Evolutionary conservation across 2,329 filamentous ascomycete species (phyloP).

Genomic region (Hymenoscyphus albidus): DNA sequence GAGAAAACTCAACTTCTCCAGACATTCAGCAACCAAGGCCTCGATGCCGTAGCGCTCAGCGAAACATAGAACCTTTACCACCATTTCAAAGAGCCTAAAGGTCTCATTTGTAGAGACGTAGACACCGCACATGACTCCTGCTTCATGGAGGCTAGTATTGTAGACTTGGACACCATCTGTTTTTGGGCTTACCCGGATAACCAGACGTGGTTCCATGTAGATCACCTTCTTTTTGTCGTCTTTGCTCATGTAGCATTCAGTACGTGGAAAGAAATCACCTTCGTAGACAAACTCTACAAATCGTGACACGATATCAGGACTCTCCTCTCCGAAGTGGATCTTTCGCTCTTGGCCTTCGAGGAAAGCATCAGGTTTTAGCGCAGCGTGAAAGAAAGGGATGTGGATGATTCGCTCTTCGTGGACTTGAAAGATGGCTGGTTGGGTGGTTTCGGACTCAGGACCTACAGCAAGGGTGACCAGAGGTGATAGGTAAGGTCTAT

Average conservation of each 20-base stretch:
- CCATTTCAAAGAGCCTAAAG: background rate
- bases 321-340: slow-evolving; percentile 2
- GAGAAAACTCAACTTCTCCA: background rate
- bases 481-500: background rate
- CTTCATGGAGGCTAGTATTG: background rate
- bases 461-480: background rate
- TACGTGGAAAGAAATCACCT: background rate
- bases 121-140: background rate
- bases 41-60: background rate
- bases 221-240: background rate
- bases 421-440: background rate
- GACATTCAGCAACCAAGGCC: background rate
- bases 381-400: slow-evolving; percentile 2
- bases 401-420: background rate
- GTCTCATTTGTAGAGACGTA: background rate
- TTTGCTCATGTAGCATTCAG: background rate
- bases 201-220: background rate
- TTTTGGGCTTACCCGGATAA: background rate
- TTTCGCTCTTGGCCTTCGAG: background rate
- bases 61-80: background rate
- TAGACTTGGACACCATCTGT: background rate
- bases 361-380: slow-evolving; percentile 1
- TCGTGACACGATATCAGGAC: background rate
- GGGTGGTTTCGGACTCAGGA: background rate
- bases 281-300: background rate